Percentiles rank a stretch among this genome's conserved stretches.
Conservation (phyloP, 2,329 filamentous ascomycete species). For the Neonectria hederae region DNA sequence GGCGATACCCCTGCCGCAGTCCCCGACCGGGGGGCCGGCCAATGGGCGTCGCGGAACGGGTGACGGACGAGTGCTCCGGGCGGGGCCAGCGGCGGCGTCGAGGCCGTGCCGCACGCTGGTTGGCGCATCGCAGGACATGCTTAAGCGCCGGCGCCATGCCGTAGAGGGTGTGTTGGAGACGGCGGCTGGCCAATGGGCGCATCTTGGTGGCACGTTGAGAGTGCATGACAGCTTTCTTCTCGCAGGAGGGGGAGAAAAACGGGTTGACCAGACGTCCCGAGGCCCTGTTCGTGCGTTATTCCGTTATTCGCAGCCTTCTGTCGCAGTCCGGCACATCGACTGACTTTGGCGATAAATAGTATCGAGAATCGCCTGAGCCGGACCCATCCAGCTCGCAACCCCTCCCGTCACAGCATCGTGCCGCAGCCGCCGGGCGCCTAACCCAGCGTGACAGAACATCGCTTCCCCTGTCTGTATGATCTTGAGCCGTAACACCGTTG, state of each 20-base stretch:
- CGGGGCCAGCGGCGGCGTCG: slow-evolving; percentile 8
- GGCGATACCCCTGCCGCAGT: slow-evolving; percentile 33
- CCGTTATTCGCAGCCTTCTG: neutral
- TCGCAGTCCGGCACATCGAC: neutral
- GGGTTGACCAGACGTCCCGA: neutral
- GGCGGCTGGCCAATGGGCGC: slow-evolving; percentile 27
- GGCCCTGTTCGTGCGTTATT: no score
- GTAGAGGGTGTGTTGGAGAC: slow-evolving; percentile 11
- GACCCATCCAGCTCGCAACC: neutral
- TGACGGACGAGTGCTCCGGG: slow-evolving; percentile 12
- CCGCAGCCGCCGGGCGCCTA: slow-evolving; percentile 23
- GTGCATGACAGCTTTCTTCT: neutral
- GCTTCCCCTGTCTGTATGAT: neutral
- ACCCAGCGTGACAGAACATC: neutral
- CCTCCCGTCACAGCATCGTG: neutral
- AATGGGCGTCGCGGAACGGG: slow-evolving; percentile 27
- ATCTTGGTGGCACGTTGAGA: neutral
- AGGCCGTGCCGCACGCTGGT: slow-evolving; percentile 28
- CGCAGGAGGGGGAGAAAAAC: neutral
- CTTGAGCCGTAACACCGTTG: neutral
- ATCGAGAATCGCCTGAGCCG: slow-evolving; percentile 33
- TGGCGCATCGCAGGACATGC: slow-evolving; percentile 26
- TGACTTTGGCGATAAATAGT: neutral
- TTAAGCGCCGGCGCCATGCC: slow-evolving; percentile 43
- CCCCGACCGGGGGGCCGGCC: slow-evolving; percentile 20